A percentile compares a stretch with the other conserved stretches of the same genome.
Conservation (phyloP, 768 basidiomycete species). For the Podaxis carcinomalis region DNA sequence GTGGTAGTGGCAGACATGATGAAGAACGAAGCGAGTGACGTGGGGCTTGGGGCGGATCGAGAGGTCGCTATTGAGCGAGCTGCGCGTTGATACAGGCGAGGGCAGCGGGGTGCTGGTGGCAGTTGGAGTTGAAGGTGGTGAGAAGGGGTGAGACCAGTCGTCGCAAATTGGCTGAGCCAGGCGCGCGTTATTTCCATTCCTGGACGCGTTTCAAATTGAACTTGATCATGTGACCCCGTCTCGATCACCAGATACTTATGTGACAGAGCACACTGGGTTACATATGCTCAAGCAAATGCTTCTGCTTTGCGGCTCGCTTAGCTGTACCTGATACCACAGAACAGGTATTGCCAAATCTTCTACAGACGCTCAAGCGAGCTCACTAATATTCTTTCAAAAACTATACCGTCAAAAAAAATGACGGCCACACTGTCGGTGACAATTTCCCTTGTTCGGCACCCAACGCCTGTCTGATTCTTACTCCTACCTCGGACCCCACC, state of each 20-base stretch:
- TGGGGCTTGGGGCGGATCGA: not conserved
- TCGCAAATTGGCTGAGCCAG: not conserved
- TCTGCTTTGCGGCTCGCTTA: too few species aligned
- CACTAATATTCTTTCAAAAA: not conserved
- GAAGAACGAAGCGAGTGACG: not conserved
- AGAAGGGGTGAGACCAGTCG: not conserved
- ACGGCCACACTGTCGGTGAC: not conserved
- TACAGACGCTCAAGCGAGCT: not conserved
- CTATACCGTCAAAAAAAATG: not conserved
- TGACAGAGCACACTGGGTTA: not conserved
- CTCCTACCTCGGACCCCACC: not conserved
- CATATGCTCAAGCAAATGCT: too few species aligned
- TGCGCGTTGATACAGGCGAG: constrained; percentile 8
- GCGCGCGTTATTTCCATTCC: constrained; percentile 6
- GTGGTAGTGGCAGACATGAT: constrained; percentile 54
- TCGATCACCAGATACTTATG: not conserved
- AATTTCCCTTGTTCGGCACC: not conserved
- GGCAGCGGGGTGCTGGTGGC: not conserved
- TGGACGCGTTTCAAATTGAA: constrained; percentile 16
- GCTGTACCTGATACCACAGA: not conserved
- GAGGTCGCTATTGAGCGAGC: not conserved
- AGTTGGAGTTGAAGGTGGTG: constrained; percentile 9
- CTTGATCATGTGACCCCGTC: constrained; percentile 17
- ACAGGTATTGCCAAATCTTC: not conserved
- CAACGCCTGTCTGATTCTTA: not conserved